Evolutionary conservation across 2,329 filamentous ascomycete species (phyloP).

Genomic region (Phialophora macrospora): DNA sequence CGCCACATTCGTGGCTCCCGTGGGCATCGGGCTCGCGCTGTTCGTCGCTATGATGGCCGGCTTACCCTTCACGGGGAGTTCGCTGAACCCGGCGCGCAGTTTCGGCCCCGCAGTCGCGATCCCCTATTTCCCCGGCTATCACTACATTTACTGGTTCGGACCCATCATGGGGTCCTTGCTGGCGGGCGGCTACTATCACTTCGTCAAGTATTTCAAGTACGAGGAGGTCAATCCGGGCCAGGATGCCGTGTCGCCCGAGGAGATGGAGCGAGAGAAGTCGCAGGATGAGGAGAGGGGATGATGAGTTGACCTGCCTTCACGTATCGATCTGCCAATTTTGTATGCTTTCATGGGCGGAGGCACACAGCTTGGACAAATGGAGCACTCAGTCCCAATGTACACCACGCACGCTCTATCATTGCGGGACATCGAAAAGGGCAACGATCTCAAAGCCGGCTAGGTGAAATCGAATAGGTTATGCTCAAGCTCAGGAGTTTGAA

Average conservation of each 20-base stretch:
- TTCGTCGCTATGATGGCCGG: slow-evolving; percentile 59
- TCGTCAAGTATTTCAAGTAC: slow-evolving; percentile 53
- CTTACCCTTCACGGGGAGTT: slow-evolving; percentile 55
- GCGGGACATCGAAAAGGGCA: not conserved
- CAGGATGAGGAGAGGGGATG: slow-evolving; percentile 11
- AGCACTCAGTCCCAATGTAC: not conserved
- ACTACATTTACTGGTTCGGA: slow-evolving; percentile 49
- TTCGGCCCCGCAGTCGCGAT: slow-evolving; percentile 54
- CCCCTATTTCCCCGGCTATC: slow-evolving; percentile 52
- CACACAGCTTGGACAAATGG: not conserved
- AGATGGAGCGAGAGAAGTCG: slow-evolving; percentile 21
- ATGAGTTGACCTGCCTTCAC: not conserved
- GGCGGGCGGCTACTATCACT: slow-evolving; percentile 54
- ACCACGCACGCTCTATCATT: not conserved
- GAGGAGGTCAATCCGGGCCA: slow-evolving; percentile 55
- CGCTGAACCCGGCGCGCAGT: slow-evolving; percentile 54
- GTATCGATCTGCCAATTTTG: not conserved
- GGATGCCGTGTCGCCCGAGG: slow-evolving; percentile 49
- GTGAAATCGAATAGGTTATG: too few species aligned
- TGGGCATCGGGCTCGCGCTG: slow-evolving; percentile 72
- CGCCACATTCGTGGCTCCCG: slow-evolving; percentile 70
- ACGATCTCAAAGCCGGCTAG: not conserved
- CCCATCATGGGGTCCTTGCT: slow-evolving; percentile 53
- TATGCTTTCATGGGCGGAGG: not conserved
- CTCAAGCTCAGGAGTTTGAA: too few species aligned